Base-by-base conservation (phyloP, 2,329 filamentous ascomycete genomes). In the Fusarium ambrosium region DNA sequence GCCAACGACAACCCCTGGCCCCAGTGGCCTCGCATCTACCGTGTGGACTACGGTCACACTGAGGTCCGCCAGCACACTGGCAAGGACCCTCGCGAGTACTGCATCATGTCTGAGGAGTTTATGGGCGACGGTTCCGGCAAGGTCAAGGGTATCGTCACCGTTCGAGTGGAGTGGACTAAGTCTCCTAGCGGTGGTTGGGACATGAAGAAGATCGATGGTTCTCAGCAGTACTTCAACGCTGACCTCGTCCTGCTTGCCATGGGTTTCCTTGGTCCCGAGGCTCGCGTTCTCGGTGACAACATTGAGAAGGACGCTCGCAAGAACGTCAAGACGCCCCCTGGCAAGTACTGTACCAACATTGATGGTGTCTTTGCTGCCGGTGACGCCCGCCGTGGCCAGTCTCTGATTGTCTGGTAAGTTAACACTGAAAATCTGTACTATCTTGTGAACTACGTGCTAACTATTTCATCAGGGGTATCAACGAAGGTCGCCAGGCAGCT, bases 41-140 rank as follows among this genome's bases (percentile, higher is more conserved):
- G 96, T 79, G 94, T 98, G n/a, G 96, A 98, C 85, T 98, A 98
- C 81, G 96, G 96, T 66, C 96, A 98, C 88, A 93, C 93, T 18
- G 96, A 98, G 85, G 96, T 98, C 80, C 95, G 96, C 84, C 95
- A 96, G 78, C 95, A 98, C 87, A 96, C 95, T 87, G 96, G 96
- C 85, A 95, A 95, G 83, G 96, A 98, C 80, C 96, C 96, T 68
- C 95, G 96, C 79, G 96, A 98, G 86, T 98, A 94, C 89, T 98
- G 95, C 87, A 95, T 98, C 86, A 98, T 98, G 95, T 97, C 95
- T 20, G 96, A 97, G 87, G 94, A 97, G 79, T 98, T 98, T 78
- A 94, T 97, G 71, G 94, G 95, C 76, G 95, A 98, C 79, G 95
- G 95, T 72, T 90, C 85, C 60, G 95, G 95, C 82, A 92, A 93